Base-by-base conservation (phyloP, 2,329 filamentous ascomycete species). In the Sporothrix dimorphospora region DNA sequence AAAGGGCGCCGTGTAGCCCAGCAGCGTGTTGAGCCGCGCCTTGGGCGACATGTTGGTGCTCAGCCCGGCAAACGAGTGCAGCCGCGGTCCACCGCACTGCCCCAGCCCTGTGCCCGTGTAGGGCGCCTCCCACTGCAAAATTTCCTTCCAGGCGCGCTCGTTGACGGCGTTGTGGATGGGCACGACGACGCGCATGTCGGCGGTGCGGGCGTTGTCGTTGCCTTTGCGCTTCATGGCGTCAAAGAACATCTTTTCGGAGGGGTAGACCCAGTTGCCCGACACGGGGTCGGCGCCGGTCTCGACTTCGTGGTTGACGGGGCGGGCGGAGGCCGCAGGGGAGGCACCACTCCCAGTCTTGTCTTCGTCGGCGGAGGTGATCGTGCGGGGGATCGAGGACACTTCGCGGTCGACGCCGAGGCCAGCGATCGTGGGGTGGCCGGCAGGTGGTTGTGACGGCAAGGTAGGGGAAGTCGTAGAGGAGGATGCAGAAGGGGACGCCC, bases 101-200 rank as follows among this genome's bases (percentile, higher is more conserved):
- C 92, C 83, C 49, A 84, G 81, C 72, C 88, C 81, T 1, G 82
- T 83, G 76, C 76, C 78, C 4, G 81, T 81, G 73, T 88, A 92
- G 0, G 91, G 91, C 57, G 84, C 86, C 82, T 99, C 96, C 96
- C 96, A 99, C 59, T 88, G 84, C 77, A 92, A 89, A 76, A 99
- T 98, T 83, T 98, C 92, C 74, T 89, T 86, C 96, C 96, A 99
- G 0, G 96, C 96, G 55, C 93, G 87, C 87, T 99, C 96, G 82
- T 99, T 99, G 74, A 99, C 96, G 59, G 96, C 96, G 80, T 99
- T 99, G 83, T 99, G 96, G 78, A 98, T 98, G 2, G 94, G 96
- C 71, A 98, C 94, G 45, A 98, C 94, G 45, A 92, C 92, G 78
- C 89, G 91, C 91, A 98, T 98, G 81, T 97, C 94, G 6, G 86